Evolutionary conservation across 352 stramenopile genomes (phyloP), one percentile per base, ranked within the genome.

Genomic region (Phytophthora europaea): DNA sequence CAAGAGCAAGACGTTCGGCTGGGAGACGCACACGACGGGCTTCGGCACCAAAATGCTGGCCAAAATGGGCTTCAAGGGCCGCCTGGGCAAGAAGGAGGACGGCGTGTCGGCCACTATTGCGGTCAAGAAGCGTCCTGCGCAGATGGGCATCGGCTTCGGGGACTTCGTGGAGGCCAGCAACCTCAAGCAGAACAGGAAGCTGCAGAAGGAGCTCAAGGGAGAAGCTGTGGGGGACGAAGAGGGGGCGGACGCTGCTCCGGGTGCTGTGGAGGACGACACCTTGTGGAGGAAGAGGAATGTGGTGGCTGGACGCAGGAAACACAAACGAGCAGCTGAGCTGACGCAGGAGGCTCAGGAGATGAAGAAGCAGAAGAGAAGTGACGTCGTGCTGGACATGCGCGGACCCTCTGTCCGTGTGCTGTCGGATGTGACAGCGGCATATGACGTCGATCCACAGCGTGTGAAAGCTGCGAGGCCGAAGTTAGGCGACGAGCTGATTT

Each of bases 11-110:
- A 86, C 76, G 43, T 90, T 82, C 61, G 58, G 75, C 40, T 99
- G 97, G 97, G 90, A 99, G 84, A 98, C 98, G 77, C 97, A 99
- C 81, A 98, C 96, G 16, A 99, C 98, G 68, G 97, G 96, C 26
- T 98, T 99, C 67, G 97, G 96, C 12, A 91, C 95, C 64, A 99
- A 98, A 78, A 93, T 99, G 79, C 78, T 99, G 57, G 75, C 90
- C 26, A 99, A 99, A 79, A 98, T 99, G 95, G 97, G 97, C 48
- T 99, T 99, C 71, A 93, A 83, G 18, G 96, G 96, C 15, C 94
- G 96, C 20, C 76, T 99, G 26, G 96, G 96, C 28, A 98, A 97
- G 70, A 89, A 98, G 48, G 92, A 98, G 64, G 92, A 93, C 59
- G 95, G 96, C 54, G 96, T 99, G 36, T 98, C 96, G 9, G 78